Evolutionary conservation across 805 yeast species (phyloP).

Genomic region (Maudiozyma saulgeensis): DNA sequence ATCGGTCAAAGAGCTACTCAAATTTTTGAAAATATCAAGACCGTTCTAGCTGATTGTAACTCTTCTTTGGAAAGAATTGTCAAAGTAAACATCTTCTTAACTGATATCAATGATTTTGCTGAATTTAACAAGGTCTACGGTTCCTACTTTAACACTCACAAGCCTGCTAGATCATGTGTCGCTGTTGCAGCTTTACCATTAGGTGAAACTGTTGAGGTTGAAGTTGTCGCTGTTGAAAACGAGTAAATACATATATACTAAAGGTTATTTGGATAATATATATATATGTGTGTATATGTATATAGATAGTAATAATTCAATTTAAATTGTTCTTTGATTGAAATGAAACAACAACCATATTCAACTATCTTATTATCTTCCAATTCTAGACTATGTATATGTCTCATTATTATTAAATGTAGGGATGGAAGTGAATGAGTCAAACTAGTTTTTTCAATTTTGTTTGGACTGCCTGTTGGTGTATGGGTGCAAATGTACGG

Average conservation of each 20-base stretch:
- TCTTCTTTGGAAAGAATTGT: slow-evolving; percentile 76
- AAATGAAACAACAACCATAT: no score
- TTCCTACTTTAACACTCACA: slow-evolving; percentile 61
- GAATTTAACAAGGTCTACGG: slow-evolving; percentile 80
- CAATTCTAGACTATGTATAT: no score
- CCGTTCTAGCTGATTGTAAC: slow-evolving; percentile 75
- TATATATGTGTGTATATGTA: neutral
- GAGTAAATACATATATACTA: slow-evolving; percentile 9
- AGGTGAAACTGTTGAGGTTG: slow-evolving; percentile 78
- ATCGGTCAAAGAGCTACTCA: slow-evolving; percentile 73
- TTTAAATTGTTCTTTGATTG: neutral
- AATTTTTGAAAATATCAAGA: slow-evolving; percentile 55
- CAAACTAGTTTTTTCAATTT: no score
- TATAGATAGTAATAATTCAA: neutral
- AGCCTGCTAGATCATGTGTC: slow-evolving; percentile 97
- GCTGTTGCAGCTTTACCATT: slow-evolving; percentile 89
- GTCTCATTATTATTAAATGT: no score
- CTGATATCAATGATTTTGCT: slow-evolving; percentile 81
- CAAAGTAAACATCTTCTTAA: slow-evolving; percentile 79
- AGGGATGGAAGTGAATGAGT: no score
- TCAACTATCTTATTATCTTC: no score
- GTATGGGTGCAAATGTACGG: neutral
- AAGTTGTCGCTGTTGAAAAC: slow-evolving; percentile 77
- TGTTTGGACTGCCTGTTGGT: neutral
- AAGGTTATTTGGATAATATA: neutral